Evolutionary conservation across 805 yeast species (phyloP).

Genomic region (Pichia pseudocactophila): DNA sequence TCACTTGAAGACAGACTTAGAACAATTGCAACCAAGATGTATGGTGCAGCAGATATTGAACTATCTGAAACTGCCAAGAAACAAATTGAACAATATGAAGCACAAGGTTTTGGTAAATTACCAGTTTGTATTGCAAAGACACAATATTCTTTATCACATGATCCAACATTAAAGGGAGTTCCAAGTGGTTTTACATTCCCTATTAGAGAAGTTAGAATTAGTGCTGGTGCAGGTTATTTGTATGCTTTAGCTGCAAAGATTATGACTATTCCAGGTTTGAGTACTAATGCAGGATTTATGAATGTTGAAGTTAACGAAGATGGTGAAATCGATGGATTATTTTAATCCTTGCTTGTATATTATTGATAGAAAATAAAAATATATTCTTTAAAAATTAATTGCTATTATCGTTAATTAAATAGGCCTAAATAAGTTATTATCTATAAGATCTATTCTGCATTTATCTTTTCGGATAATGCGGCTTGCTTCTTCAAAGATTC

Average conservation of each 20-base stretch:
- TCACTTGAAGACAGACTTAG: constrained; percentile 60
- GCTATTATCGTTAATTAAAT: too few species aligned
- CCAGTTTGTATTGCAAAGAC: constrained; percentile 85
- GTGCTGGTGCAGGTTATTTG: constrained; percentile 84
- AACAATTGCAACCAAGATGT: constrained; percentile 65
- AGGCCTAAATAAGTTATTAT: too few species aligned
- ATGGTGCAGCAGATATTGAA: constrained; percentile 69
- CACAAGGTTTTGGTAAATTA: constrained; percentile 67
- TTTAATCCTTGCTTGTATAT: constrained; percentile 27
- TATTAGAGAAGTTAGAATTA: constrained; percentile 69
- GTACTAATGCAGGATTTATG: constrained; percentile 82
- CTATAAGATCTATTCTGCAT: constrained; percentile 12
- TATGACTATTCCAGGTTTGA: constrained; percentile 79
- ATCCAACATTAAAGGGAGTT: constrained; percentile 74
- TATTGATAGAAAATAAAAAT: neutral
- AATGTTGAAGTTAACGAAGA: constrained; percentile 73
- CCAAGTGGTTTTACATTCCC: constrained; percentile 77
- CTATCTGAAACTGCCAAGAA: constrained; percentile 59
- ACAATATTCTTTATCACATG: constrained; percentile 77
- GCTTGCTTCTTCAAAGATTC: constrained; percentile 59
- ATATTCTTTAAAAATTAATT: too few species aligned
- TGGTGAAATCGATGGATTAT: constrained; percentile 77
- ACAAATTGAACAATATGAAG: constrained; percentile 58
- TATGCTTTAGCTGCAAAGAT: constrained; percentile 82
- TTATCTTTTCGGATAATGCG: constrained; percentile 35